These are phyloP conservation scores for Yamadazyma diospyri DNA, from an alignment of 1,139 yeast species.

Conservation along the genomic window DNA sequence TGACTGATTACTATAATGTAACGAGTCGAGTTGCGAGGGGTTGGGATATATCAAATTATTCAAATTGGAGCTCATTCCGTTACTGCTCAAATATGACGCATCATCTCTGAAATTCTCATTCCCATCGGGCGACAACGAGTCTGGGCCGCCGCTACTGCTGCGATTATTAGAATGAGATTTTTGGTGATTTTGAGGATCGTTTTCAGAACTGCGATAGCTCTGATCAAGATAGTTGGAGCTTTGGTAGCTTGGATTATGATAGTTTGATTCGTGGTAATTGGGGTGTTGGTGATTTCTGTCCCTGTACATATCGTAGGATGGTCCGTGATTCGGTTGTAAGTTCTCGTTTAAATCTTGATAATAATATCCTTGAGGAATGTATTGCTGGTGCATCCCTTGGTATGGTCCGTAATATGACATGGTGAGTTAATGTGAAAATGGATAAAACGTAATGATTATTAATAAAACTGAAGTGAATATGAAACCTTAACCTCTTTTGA, in stretches of 20 bases:
- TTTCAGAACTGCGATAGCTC: too few species aligned
- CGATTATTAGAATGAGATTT: background rate
- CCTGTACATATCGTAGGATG: slow-evolving; percentile 11
- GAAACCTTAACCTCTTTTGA: too few species aligned
- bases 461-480: background rate
- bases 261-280: slow-evolving; percentile 1
- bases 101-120: slow-evolving; percentile 26
- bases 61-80: slow-evolving; percentile 8
- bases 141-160: slow-evolving; percentile 2
- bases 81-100: slow-evolving; percentile 18
- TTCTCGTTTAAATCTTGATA: slow-evolving; percentile 19
- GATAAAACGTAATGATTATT: background rate
- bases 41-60: slow-evolving; percentile 7
- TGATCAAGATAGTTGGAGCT: slow-evolving; percentile 2
- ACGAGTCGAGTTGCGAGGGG: slow-evolving; percentile 2
- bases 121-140: slow-evolving; percentile 15
- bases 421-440: background rate
- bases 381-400: slow-evolving; percentile 39
- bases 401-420: slow-evolving; percentile 48
- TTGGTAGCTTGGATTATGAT: slow-evolving; percentile 5
- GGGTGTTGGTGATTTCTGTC: slow-evolving; percentile 5
- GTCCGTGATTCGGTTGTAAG: slow-evolving; percentile 5
- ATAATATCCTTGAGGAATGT: slow-evolving; percentile 32
- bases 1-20: background rate
- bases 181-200: background rate